Conservation (phyloP, 768 basidiomycete genomes). For the Sporobolomyces pararoseus region DNA sequence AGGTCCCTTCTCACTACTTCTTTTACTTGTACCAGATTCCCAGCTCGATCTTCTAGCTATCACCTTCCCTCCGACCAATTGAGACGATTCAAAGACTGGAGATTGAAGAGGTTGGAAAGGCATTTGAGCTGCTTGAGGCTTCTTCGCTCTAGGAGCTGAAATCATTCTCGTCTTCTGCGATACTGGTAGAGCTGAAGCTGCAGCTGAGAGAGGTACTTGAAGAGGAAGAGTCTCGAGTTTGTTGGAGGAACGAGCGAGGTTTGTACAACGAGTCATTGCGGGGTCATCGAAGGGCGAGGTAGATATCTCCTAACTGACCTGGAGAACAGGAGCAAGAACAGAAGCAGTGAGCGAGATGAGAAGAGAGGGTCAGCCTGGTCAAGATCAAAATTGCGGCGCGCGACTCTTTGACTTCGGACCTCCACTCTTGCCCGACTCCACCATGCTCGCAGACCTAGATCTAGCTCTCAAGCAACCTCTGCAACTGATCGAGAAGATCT, state of each 20-base stretch:
- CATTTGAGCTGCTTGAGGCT: background rate
- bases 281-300: background rate
- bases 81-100: background rate
- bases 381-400: too few species aligned
- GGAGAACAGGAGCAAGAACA: too few species aligned
- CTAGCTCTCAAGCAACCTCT: conserved; percentile 21
- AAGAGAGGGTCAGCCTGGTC: background rate
- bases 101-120: background rate
- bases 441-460: conserved; percentile 30
- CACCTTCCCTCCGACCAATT: background rate
- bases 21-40: background rate
- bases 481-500: conserved; percentile 19
- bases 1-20: background rate
- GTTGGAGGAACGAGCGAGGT: background rate
- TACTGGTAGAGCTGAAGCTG: background rate
- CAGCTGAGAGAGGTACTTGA: background rate
- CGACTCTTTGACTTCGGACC: too few species aligned
- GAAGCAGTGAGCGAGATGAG: background rate
- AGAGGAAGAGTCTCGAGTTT: background rate
- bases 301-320: too few species aligned
- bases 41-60: background rate
- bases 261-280: background rate
- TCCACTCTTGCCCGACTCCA: background rate
- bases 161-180: background rate
- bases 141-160: background rate